Evolutionary conservation across 148 eudicot species (phyloP).

Genomic region (Pharnaceum exiguum): DNA sequence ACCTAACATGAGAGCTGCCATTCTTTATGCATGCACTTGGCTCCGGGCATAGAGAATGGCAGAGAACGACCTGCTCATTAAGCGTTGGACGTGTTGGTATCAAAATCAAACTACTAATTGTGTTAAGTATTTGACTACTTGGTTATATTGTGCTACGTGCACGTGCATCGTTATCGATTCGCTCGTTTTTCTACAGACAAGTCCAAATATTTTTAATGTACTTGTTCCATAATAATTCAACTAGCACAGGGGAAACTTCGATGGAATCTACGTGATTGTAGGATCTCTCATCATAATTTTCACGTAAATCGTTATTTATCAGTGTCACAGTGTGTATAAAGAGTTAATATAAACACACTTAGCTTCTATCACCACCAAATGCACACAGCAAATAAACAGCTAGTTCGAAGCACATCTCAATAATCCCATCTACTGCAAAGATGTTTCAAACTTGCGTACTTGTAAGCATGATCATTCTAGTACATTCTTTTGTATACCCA

Average conservation of each 20-base stretch:
- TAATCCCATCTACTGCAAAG: no score
- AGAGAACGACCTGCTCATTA: no score
- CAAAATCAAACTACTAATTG: no score
- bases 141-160: constrained; percentile 8
- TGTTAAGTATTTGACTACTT: no score
- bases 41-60: no score
- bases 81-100: no score
- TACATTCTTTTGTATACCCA: constrained; percentile 7
- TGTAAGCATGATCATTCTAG: constrained; percentile 11
- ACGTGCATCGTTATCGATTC: constrained; percentile 32
- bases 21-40: no score
- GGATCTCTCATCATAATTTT: not conserved
- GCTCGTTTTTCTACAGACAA: constrained; percentile 27
- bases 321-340: no score
- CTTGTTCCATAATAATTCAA: not conserved
- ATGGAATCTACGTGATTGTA: constrained; percentile 3
- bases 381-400: not conserved
- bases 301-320: no score
- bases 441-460: not conserved
- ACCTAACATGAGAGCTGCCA: no score
- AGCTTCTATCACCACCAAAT: not conserved
- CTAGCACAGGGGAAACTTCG: not conserved
- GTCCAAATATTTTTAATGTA: not conserved
- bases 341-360: no score
- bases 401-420: not conserved